Base-by-base conservation (phyloP, 1,284 basidiomycete genomes). In the Malassezia nana region DNA sequence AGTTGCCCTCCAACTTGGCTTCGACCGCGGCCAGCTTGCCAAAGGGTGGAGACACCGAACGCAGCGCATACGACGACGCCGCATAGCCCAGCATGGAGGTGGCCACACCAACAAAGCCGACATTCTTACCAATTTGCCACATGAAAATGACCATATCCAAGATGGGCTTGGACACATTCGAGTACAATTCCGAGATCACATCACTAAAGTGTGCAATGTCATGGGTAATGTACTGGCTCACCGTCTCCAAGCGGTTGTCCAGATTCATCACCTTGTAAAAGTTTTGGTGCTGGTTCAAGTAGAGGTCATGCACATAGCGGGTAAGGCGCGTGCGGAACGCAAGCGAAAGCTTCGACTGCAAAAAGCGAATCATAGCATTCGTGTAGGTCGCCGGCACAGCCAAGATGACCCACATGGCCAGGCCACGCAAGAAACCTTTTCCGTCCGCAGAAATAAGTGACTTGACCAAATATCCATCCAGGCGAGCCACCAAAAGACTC, bases 341-440 rank as follows among this genome's bases (percentile, higher is more conserved):
- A 12, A 94, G 79, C 0, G 89, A 83, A 2, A 98, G 81, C 62
- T 87, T 88, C n/a, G 85, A 83, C 76, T 96, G 90, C 0, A 96
- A 79, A 74, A 88, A 87, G 18, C 86, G 84, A 56, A 94, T 87
- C 88, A 96, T 91, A 1, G 88, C 84, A 72, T 98, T 96, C 0
- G 91, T 96, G 72, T 91, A 92, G 16, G 89, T 91, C 67, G 87
- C 89, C 0, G 92, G 91, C 24, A 96, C 79, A 0, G 89, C 88
- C 6, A 98, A 80, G 6, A 83, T 77, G 69, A 92, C 94, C 91
- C 91, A 96, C 55, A 89, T 78, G 0, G 80, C 85, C 0, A 96
- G 77, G 0, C 90, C 90, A 46, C 80, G 81, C 13, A 89, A 60
- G 75, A 96, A 95, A 0, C 89, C 89, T 50, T 80, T 81, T 0